Evolutionary conservation across 2,329 filamentous ascomycete species (phyloP), one percentile per base, ranked within the genome.

Genomic region (Penicillium rolfsii): DNA sequence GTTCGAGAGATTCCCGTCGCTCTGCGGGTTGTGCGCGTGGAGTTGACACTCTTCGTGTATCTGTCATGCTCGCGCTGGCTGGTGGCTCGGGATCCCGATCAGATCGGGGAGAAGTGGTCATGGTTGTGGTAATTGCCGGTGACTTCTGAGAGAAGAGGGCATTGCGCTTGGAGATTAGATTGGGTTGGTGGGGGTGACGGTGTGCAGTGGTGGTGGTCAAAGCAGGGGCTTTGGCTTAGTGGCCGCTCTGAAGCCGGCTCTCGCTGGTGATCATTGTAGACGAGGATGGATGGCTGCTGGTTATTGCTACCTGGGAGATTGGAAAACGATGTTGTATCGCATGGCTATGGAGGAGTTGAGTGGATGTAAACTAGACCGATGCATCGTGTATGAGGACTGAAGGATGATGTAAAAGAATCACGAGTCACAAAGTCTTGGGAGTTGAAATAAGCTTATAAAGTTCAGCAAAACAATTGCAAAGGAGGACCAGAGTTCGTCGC

Each of bases 1-100:
- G 64, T 56, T 75, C 73, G n/a, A 49, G 28, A 7, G 46, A 30
- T 33, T 35, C 46, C 16, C 28, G 46, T 33, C 46, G 12, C 2
- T 49, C 46, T 1, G 16, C n/a, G 46, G 28, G 46, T 12, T 49
- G 28, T 19, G 46, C 43, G 24, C 43, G 46, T 35, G n/a, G 46
- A 33, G 16, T 2, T 19, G 16, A 22, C 12, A 16, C 2, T 46
- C 43, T 30, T 28, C 7, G 16, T 22, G 46, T 22, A n/a, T 33
- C 12, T 8, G 1, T 19, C 46, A 49, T 49, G 16, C 14, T 14
- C 19, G 46, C 28, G 26, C 46, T 35, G 46, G 16, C 16, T 35
- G 46, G 28, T 49, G 16, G 14, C 14, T 7, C 2, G 7, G 14
- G 1, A 19, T 49, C 8, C 28, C 7, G 26, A 19, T 5, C 7